Percentiles rank a stretch among this genome's conserved stretches.
phyloP scores from a whole-genome alignment of 208 protist genomes.

The Wallacemonas sp. region DNA sequence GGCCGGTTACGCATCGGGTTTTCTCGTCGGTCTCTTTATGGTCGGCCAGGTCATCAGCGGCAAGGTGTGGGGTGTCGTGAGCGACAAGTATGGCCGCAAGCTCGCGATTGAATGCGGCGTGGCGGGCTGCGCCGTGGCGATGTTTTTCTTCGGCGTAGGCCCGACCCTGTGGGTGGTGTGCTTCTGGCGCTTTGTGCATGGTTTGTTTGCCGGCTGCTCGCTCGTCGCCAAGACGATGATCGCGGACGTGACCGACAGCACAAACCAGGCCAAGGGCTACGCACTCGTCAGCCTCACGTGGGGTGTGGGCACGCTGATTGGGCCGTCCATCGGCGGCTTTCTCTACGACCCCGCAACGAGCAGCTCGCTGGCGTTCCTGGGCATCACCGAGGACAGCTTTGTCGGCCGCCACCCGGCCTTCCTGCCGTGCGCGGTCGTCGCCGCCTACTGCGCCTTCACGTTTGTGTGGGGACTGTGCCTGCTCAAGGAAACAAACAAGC shows the following conservation, averaged over 20 bases:
- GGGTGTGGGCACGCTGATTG: slow-evolving; percentile 73
- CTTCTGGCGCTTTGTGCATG: slow-evolving; percentile 80
- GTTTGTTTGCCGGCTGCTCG: slow-evolving; percentile 60
- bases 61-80: slow-evolving; percentile 69
- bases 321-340: slow-evolving; percentile 61
- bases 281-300: slow-evolving; percentile 96
- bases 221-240: slow-evolving; percentile 85
- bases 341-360: slow-evolving; percentile 66
- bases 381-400: slow-evolving; percentile 36
- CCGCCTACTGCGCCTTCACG: slow-evolving; percentile 54
- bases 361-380: slow-evolving; percentile 21
- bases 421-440: slow-evolving; percentile 59
- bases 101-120: slow-evolving; percentile 57
- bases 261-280: slow-evolving; percentile 90
- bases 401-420: slow-evolving; percentile 59
- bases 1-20: slow-evolving; percentile 63
- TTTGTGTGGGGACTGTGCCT: slow-evolving; percentile 39
- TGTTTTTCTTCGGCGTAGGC: slow-evolving; percentile 72
- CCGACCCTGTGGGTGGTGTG: slow-evolving; percentile 54
- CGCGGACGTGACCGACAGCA: slow-evolving; percentile 76
- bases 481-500: slow-evolving; percentile 48
- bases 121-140: slow-evolving; percentile 43
- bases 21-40: slow-evolving; percentile 82
- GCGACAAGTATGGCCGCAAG: slow-evolving; percentile 72
- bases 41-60: slow-evolving; percentile 75